Evolutionary conservation across 164 flowering plant genomes (phyloP).

Genomic region (Kalanchoe fedtschenkoi): DNA sequence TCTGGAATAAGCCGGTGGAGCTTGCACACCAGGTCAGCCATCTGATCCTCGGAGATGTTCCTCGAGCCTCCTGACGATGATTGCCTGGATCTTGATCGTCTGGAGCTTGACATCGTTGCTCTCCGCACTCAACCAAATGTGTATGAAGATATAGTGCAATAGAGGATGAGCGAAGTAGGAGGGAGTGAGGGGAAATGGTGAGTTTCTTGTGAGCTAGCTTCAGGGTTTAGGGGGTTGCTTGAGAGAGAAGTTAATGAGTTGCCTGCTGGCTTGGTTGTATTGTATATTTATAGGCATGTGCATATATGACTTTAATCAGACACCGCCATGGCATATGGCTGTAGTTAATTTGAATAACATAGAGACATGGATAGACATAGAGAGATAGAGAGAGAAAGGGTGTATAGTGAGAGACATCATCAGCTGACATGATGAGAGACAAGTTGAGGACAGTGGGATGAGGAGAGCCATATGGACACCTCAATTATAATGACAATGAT

Average conservation of each 20-base stretch:
- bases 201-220: background rate
- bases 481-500: conserved; percentile 2
- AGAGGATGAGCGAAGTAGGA: background rate
- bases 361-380: no score
- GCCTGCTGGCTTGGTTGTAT: background rate
- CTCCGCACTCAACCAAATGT: background rate
- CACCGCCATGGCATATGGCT: background rate
- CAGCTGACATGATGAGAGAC: background rate
- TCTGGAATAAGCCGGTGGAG: conserved; percentile 79
- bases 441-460: background rate
- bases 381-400: background rate
- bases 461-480: background rate
- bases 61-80: conserved; percentile 27
- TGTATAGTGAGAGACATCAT: background rate
- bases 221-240: background rate
- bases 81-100: conserved; percentile 80
- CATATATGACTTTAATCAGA: background rate
- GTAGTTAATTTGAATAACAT: background rate
- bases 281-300: background rate
- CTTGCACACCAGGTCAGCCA: conserved; percentile 68
- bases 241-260: background rate
- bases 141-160: background rate
- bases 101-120: conserved; percentile 10
- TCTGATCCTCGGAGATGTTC: conserved; percentile 77
- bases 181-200: background rate